These are phyloP conservation scores for Botrytis pseudocinerea DNA, from an alignment of 2,329 filamentous ascomycete species.

Conservation along the genomic window DNA sequence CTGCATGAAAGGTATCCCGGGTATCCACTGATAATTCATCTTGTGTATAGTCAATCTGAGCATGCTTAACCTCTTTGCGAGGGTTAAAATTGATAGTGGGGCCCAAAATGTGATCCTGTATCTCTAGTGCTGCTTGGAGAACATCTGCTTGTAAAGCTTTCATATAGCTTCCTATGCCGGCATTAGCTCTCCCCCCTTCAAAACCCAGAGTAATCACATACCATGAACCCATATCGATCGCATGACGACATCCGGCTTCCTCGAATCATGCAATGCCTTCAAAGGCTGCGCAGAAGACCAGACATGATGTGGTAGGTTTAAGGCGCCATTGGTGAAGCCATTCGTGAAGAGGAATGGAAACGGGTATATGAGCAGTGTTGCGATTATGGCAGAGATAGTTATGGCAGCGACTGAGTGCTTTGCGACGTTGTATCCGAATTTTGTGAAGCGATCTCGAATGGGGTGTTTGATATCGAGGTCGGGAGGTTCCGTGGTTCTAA, in stretches of 20 bases:
- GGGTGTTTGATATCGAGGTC: conserved; percentile 64
- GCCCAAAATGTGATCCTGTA: conserved; percentile 70
- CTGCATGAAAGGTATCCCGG: conserved; percentile 58
- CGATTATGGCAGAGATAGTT: conserved; percentile 70
- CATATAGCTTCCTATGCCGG: conserved; percentile 62
- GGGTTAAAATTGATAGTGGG: conserved; percentile 58
- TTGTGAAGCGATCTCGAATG: conserved; percentile 63
- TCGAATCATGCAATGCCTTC: conserved; percentile 50
- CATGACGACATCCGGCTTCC: conserved; percentile 70
- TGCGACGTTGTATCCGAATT: conserved; percentile 69
- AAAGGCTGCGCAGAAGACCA: conserved; percentile 75
- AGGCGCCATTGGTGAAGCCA: conserved; percentile 69
- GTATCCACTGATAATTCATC: conserved; percentile 40
- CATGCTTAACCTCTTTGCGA: conserved; percentile 38
- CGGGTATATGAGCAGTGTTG: conserved; percentile 70
- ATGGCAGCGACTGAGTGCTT: conserved; percentile 74
- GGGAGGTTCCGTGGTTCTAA: conserved; percentile 73
- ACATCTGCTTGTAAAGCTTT: conserved; percentile 67
- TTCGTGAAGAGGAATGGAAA: conserved; percentile 73
- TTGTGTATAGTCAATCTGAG: conserved; percentile 21
- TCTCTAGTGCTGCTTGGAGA: conserved; percentile 63
- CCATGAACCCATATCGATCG: conserved; percentile 81
- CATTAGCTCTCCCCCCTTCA: conserved; percentile 25
- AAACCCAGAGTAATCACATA: conserved; percentile 22
- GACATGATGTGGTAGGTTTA: conserved; percentile 74